Evolutionary conservation across 768 basidiomycete species (phyloP), one percentile per base, ranked within the genome.

Genomic region (Collybiopsis confluens): DNA sequence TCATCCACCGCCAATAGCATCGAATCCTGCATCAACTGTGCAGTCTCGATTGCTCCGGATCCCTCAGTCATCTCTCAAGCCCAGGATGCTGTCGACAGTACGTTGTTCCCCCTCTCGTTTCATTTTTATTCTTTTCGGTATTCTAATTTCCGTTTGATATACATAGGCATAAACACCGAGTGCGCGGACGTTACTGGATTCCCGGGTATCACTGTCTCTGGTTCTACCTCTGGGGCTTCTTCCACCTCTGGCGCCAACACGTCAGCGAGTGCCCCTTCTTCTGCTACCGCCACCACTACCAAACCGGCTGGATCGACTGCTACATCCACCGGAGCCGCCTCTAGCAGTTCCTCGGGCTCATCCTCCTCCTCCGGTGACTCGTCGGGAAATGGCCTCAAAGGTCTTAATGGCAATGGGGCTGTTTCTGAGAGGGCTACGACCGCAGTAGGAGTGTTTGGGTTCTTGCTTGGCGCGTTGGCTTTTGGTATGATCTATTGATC

Each of bases 21-120:
- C 28, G 48, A 50, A 37, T 37, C 48, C 23, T 50, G 48, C 27
- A 33, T 50, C 48, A 50, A 50, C 21, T 50, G 48, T 20, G 28
- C 35, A 7, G 30, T 50, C 23, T 38, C 48, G 20, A n/a, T 50
- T 4, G 48, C 23, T 23, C 35, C 48, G 15, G 36, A 23, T 16
- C 18, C 35, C 6, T 11, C n/a, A n/a, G 35, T 50, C 28, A 37
- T 50, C 24, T 23, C 28, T 20, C 23, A 50, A 41, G 48, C 28
- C 9, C 24, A 50, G 6, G 30, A 36, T 20, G n/a, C 35, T 50
- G 28, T 50, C 38, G 2, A 20, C 3, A 23, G 48, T 50, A 18
- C 23, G 48, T 50, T 21, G 18, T 24, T 26, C 2, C 26, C 10
- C 45, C 45, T 30, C n/a, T n/a, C 16, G 6, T 18, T 26, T 8